Percentiles rank a stretch among this genome's conserved stretches.
phyloP scores from a whole-genome alignment of 2,329 filamentous ascomycete genomes.

The Stenocarpella maydis region DNA sequence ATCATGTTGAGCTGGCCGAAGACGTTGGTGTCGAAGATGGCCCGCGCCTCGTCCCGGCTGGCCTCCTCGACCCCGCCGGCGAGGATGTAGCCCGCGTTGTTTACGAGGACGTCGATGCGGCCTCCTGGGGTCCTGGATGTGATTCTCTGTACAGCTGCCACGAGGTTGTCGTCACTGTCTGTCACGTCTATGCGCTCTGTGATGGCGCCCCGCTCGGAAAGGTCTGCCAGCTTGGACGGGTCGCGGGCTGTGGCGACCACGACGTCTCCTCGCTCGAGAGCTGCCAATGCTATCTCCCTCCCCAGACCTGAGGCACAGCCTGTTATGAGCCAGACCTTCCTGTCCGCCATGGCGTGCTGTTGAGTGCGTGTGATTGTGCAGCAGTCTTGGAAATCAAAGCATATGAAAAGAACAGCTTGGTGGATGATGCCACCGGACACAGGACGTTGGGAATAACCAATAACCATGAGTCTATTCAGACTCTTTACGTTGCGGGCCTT shows the following conservation, averaged over 20 bases:
- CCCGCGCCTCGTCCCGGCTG: slow-evolving; percentile 56
- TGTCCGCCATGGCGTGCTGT: not conserved
- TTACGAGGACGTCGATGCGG: slow-evolving; percentile 66
- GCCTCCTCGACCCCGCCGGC: slow-evolving; percentile 46
- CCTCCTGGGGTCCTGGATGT: slow-evolving; percentile 59
- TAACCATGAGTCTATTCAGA: not conserved
- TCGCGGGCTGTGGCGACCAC: slow-evolving; percentile 66
- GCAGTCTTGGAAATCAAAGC: not conserved
- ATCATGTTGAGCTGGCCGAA: slow-evolving; percentile 65
- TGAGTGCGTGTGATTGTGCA: not conserved
- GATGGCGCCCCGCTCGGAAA: slow-evolving; percentile 53
- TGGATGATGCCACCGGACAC: not conserved
- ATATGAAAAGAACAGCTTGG: not conserved
- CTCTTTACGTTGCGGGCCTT: not conserved
- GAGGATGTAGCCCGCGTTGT: slow-evolving; percentile 57
- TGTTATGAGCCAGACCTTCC: slow-evolving; percentile 8
- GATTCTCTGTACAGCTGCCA: slow-evolving; percentile 56
- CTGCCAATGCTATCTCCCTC: not conserved
- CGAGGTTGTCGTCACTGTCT: slow-evolving; percentile 52
- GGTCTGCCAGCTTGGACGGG: slow-evolving; percentile 54
- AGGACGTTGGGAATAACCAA: not conserved
- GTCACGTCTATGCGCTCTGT: slow-evolving; percentile 64
- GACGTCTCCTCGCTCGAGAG: not conserved
- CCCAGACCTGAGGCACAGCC: slow-evolving; percentile 15
- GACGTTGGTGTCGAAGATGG: slow-evolving; percentile 65